Evolutionary conservation across 768 basidiomycete species (phyloP).

Genomic region (Leccinum uliginosum): DNA sequence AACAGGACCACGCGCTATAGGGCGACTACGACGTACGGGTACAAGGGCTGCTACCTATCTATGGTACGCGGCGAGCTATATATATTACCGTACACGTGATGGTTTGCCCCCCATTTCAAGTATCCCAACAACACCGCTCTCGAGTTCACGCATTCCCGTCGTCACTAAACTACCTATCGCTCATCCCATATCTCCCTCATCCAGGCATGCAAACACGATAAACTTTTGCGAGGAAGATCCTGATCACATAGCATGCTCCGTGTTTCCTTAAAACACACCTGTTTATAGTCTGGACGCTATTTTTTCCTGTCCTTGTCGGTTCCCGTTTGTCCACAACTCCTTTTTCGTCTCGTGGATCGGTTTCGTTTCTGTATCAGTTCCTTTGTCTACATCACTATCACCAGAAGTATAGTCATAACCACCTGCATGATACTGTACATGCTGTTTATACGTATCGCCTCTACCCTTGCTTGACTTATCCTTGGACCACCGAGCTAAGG

Average conservation of each 20-base stretch:
- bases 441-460: slow-evolving; percentile 27
- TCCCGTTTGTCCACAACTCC: slow-evolving; percentile 4
- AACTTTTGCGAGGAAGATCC: slow-evolving; percentile 35
- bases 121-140: slow-evolving; percentile 29
- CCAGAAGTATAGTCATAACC: slow-evolving; percentile 26
- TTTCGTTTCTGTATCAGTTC: slow-evolving; percentile 20
- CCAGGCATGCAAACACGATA: slow-evolving; percentile 46
- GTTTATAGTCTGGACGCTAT: neutral
- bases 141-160: slow-evolving; percentile 40
- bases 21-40: too few species aligned
- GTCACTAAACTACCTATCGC: slow-evolving; percentile 41
- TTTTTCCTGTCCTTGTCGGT: neutral
- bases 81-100: too few species aligned
- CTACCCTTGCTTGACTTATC: too few species aligned
- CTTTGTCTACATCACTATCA: slow-evolving; percentile 22
- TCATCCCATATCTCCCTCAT: slow-evolving; percentile 34
- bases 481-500: too few species aligned
- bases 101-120: slow-evolving; percentile 29
- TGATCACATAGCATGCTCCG: slow-evolving; percentile 12
- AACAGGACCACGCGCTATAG: too few species aligned
- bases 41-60: too few species aligned
- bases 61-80: too few species aligned
- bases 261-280: neutral
- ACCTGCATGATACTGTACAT: slow-evolving; percentile 32
- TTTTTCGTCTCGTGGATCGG: slow-evolving; percentile 17